These are phyloP conservation scores for Parafenestella ontariensis DNA, from an alignment of 2,329 filamentous ascomycete genomes.

Conservation along the genomic window DNA sequence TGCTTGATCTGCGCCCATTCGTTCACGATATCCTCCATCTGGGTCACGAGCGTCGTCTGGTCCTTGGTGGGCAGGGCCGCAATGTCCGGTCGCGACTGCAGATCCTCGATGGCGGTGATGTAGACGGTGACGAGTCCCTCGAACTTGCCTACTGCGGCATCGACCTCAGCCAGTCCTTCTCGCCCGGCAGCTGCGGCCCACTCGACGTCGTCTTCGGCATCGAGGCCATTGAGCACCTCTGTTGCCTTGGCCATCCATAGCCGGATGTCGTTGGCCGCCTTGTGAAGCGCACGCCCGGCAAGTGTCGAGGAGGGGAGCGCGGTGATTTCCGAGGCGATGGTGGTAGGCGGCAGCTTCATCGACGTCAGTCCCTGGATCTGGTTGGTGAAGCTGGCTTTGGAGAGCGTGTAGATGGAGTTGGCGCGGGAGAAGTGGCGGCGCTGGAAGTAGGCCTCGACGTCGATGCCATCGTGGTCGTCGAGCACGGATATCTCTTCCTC, in stretches of 20 bases:
- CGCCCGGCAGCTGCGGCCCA: slow-evolving; percentile 91
- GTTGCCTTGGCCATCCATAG: slow-evolving; percentile 93
- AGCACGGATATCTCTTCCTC: slow-evolving; percentile 39
- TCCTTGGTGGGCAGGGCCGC: slow-evolving; percentile 72
- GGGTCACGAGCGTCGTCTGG: slow-evolving; percentile 75
- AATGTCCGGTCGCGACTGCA: slow-evolving; percentile 83
- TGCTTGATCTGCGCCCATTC: slow-evolving; percentile 86
- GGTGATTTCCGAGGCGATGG: slow-evolving; percentile 81
- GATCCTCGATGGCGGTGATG: slow-evolving; percentile 88
- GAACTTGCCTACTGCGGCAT: slow-evolving; percentile 78
- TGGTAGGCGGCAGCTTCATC: slow-evolving; percentile 85
- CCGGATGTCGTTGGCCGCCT: slow-evolving; percentile 89
- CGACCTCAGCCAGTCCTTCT: slow-evolving; percentile 75
- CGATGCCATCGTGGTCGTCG: slow-evolving; percentile 51
- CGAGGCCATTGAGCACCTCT: slow-evolving; percentile 85
- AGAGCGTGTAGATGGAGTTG: slow-evolving; percentile 92
- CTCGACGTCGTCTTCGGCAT: slow-evolving; percentile 96
- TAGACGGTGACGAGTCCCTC: slow-evolving; percentile 92
- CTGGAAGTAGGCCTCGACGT: slow-evolving; percentile 70
- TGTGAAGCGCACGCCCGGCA: slow-evolving; percentile 83
- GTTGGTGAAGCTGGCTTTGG: slow-evolving; percentile 88
- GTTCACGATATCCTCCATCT: slow-evolving; percentile 86
- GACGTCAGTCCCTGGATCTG: slow-evolving; percentile 92
- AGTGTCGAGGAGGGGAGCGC: slow-evolving; percentile 83
- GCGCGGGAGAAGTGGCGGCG: slow-evolving; percentile 65